Evolutionary conservation across 2,329 filamentous ascomycete species (phyloP).

Genomic region (Botryotinia convoluta): DNA sequence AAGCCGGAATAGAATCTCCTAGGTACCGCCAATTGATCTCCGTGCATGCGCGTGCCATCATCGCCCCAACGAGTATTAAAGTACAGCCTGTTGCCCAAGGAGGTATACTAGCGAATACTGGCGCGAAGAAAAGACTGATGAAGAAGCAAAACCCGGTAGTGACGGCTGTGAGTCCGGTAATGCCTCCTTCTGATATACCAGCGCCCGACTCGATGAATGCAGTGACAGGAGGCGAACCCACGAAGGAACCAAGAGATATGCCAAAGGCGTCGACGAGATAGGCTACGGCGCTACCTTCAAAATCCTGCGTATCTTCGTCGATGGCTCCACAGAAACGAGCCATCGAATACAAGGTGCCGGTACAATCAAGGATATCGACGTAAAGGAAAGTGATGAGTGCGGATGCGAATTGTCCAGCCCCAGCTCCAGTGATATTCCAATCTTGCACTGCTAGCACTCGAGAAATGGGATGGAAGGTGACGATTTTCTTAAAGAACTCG

Average conservation of each 20-base stretch:
- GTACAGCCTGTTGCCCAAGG: conserved; percentile 88
- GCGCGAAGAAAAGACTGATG: conserved; percentile 83
- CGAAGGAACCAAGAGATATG: conserved; percentile 75
- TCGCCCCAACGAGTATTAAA: conserved; percentile 80
- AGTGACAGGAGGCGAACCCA: conserved; percentile 78
- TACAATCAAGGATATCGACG: conserved; percentile 84
- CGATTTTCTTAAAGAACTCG: conserved; percentile 85
- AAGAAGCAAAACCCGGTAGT: conserved; percentile 80
- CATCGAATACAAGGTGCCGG: conserved; percentile 87
- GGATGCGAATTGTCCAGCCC: conserved; percentile 74
- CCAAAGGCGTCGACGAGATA: conserved; percentile 79
- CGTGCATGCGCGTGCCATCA: conserved; percentile 76
- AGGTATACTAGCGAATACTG: conserved; percentile 85
- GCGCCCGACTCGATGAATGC: conserved; percentile 88
- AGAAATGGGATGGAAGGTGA: conserved; percentile 76
- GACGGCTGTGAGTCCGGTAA: conserved; percentile 81
- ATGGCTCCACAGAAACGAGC: conserved; percentile 78
- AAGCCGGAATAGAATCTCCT: conserved; percentile 80
- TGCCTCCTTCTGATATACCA: conserved; percentile 83
- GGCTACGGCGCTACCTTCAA: conserved; percentile 78
- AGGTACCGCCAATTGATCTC: conserved; percentile 90
- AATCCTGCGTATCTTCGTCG: conserved; percentile 80
- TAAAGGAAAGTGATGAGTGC: conserved; percentile 88
- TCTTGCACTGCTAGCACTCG: conserved; percentile 68
- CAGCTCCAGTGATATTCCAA: conserved; percentile 67